Conservation (phyloP, 345 rosid species). For the Acer saccharum region DNA sequence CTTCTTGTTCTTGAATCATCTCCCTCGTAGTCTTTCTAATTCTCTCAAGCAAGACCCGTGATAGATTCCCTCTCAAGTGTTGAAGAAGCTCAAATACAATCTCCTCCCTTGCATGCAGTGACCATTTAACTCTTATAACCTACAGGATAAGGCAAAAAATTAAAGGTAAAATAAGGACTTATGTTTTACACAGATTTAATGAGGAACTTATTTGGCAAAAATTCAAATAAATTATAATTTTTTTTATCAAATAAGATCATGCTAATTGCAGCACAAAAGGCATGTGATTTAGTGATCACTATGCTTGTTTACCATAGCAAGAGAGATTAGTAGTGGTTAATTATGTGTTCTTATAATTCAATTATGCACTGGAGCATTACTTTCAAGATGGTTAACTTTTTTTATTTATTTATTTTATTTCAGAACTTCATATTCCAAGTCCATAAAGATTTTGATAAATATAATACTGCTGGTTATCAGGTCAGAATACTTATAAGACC, state of each 20-base stretch:
- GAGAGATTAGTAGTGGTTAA: background rate
- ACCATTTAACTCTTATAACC: conserved; percentile 78
- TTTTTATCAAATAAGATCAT: background rate
- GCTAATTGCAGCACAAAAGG: background rate
- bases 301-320: background rate
- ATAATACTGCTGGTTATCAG: background rate
- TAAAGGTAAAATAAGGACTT: background rate
- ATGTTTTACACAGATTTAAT: background rate
- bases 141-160: conserved; percentile 6
- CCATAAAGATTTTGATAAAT: background rate
- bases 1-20: conserved; percentile 68
- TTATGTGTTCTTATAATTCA: background rate
- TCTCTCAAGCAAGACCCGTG: conserved; percentile 43
- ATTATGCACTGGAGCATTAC: background rate
- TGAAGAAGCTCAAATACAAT: conserved; percentile 69
- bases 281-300: background rate
- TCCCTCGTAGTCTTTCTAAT: conserved; percentile 51
- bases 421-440: background rate
- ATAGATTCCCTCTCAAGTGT: conserved; percentile 50
- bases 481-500: no score
- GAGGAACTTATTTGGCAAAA: background rate
- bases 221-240: no score
- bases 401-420: no score
- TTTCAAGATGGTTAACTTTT: background rate
- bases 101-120: conserved; percentile 69